These are phyloP conservation scores for Pseudocercospora macadamiae DNA, from an alignment of 2,329 filamentous ascomycete species.

Conservation along the genomic window DNA sequence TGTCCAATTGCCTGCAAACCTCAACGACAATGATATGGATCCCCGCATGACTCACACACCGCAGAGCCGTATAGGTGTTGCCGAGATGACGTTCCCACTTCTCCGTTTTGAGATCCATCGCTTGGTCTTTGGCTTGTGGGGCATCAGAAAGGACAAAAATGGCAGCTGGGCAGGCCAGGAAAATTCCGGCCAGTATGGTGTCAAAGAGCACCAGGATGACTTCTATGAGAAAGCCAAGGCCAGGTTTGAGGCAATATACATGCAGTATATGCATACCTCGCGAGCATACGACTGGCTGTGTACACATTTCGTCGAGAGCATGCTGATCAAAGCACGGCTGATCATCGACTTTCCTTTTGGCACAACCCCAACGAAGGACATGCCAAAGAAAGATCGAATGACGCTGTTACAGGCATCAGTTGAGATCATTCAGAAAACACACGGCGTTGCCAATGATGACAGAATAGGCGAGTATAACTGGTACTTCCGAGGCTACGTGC, in stretches of 20 bases:
- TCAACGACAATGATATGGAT: constrained; percentile 34
- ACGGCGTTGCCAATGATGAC: constrained; percentile 24
- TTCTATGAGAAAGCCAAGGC: constrained; percentile 20
- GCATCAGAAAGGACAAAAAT: constrained; percentile 16
- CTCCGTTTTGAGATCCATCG: constrained; percentile 30
- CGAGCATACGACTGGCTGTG: constrained; percentile 35
- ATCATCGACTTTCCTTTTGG: constrained; percentile 32
- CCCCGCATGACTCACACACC: constrained; percentile 24
- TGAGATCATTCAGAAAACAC: constrained; percentile 29
- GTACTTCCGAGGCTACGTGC: constrained; percentile 34
- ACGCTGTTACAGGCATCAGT: constrained; percentile 30
- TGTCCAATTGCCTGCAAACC: constrained; percentile 29
- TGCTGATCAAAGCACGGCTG: constrained; percentile 34
- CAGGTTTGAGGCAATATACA: constrained; percentile 25
- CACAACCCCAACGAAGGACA: constrained; percentile 25
- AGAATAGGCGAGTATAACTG: constrained; percentile 27
- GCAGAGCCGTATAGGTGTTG: constrained; percentile 24
- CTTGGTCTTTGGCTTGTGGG: constrained; percentile 23
- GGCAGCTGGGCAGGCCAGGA: constrained; percentile 9
- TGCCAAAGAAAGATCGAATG: constrained; percentile 26
- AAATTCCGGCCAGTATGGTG: not conserved
- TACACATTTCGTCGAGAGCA: constrained; percentile 25
- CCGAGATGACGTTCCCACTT: constrained; percentile 30
- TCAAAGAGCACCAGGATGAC: constrained; percentile 21
- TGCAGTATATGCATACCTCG: constrained; percentile 27